Evolutionary conservation across 495 filamentous ascomycete species (phyloP).

Genomic region (Aspergillus sparsus): DNA sequence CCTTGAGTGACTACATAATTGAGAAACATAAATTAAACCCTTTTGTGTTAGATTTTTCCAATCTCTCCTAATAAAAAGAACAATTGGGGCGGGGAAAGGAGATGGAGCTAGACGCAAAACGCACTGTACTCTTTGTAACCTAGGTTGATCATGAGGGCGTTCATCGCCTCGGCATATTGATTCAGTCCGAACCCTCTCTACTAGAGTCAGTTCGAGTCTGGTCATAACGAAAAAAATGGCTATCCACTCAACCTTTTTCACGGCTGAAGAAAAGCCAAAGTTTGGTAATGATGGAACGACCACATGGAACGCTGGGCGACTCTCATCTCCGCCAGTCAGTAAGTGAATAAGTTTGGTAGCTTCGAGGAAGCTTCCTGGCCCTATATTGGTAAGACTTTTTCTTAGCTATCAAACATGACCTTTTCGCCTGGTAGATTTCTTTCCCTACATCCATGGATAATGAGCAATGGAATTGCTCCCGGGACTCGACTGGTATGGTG

Average conservation of each 20-base stretch:
- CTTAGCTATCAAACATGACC: not conserved
- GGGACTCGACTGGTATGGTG: conserved; percentile 54
- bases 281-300: conserved; percentile 73
- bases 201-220: not conserved
- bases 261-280: conserved; percentile 63
- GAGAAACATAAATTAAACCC: not conserved
- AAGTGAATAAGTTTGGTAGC: conserved; percentile 61
- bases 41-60: not conserved
- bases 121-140: conserved; percentile 49
- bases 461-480: conserved; percentile 59
- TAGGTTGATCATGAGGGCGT: conserved; percentile 46
- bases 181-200: conserved; percentile 44
- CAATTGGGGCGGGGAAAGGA: too few relatives aligned
- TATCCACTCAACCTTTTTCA: conserved; percentile 41
- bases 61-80: too few relatives aligned
- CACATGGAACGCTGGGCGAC: conserved; percentile 63
- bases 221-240: not conserved
- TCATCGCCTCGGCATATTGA: conserved; percentile 46
- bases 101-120: not conserved
- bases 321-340: conserved; percentile 45
- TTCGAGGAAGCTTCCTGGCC: conserved; percentile 72
- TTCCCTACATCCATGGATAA: conserved; percentile 59
- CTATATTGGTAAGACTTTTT: conserved; percentile 30
- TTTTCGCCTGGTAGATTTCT: not conserved
- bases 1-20: conserved; percentile 44